phyloP scores from a whole-genome alignment of 1,139 yeast genomes.

The Saccharomycopsis crataegensis region DNA sequence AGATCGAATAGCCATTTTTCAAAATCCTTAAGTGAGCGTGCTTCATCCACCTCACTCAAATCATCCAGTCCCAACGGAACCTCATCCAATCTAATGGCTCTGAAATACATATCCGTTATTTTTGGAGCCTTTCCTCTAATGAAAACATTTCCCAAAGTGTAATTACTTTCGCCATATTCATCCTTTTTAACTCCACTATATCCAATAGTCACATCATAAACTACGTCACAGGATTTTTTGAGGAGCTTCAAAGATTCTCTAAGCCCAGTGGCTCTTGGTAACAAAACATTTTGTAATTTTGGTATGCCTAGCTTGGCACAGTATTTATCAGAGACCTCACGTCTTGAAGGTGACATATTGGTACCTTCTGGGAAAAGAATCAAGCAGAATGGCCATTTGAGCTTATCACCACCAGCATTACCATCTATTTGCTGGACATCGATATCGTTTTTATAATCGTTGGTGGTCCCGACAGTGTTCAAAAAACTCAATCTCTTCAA shows the following conservation, averaged over 20 bases:
- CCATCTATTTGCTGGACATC: background rate
- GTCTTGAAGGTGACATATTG: conserved; percentile 63
- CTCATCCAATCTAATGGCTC: conserved; percentile 48
- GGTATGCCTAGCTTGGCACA: conserved; percentile 44
- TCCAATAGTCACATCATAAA: conserved; percentile 80
- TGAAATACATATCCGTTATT: conserved; percentile 54
- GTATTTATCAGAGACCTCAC: conserved; percentile 47
- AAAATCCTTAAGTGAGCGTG: conserved; percentile 39
- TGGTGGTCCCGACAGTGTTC: conserved; percentile 3
- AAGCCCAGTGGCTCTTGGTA: conserved; percentile 81
- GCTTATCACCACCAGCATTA: background rate
- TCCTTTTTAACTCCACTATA: conserved; percentile 60
- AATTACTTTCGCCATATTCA: conserved; percentile 73
- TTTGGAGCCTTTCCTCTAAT: conserved; percentile 67
- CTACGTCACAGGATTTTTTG: conserved; percentile 50
- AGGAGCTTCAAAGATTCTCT: conserved; percentile 58
- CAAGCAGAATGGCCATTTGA: conserved; percentile 42
- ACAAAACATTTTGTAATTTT: conserved; percentile 51
- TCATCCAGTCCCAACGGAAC: conserved; percentile 54
- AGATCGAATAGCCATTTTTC: conserved; percentile 66
- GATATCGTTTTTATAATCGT: background rate
- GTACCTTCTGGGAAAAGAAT: conserved; percentile 94
- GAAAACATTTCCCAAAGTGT: conserved; percentile 57
- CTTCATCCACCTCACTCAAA: conserved; percentile 37
- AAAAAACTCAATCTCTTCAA: conserved; percentile 26